phyloP scores from a whole-genome alignment of 2,329 filamentous ascomycete species.

The Uncinocarpus reesii region DNA sequence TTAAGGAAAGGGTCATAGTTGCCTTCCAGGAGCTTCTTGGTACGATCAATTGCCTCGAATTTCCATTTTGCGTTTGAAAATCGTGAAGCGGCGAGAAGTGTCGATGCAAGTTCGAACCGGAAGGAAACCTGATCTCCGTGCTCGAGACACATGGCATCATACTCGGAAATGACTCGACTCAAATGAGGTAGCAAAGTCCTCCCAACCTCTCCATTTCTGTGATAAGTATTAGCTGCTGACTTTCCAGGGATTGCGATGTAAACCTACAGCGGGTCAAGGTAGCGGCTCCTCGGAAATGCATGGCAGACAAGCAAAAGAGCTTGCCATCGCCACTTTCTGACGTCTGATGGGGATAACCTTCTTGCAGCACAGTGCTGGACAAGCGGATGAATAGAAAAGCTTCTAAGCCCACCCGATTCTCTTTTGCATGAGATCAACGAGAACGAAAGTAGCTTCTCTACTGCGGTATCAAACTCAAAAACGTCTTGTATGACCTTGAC shows the following conservation, averaged over 20 bases:
- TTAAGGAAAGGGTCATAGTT: conserved; percentile 6
- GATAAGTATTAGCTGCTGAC: neutral
- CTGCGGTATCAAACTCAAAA: conserved; percentile 14
- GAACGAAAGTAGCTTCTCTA: conserved; percentile 16
- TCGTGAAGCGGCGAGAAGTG: conserved; percentile 4
- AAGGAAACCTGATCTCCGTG: neutral
- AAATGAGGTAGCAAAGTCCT: conserved; percentile 1
- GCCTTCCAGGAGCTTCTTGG: conserved; percentile 1
- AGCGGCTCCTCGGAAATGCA: conserved; percentile 10
- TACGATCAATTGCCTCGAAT: neutral
- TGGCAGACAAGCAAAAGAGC: conserved; percentile 10
- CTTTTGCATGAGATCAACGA: conserved; percentile 16
- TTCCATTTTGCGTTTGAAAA: conserved; percentile 5
- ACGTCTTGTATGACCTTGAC: conserved; percentile 12
- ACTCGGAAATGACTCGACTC: conserved; percentile 4
- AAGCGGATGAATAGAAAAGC: conserved; percentile 16
- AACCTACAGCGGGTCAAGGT: conserved; percentile 9
- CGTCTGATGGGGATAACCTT: neutral
- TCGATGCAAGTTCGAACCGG: neutral
- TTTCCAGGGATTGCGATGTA: neutral
- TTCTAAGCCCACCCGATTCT: conserved; percentile 13
- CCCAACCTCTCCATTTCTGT: neutral
- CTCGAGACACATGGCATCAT: neutral
- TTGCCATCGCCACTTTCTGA: conserved; percentile 7
- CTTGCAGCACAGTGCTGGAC: conserved; percentile 15